Evolutionary conservation across 23 red algal genomes (phyloP).

Genomic region (Gracilaria gracilis): DNA sequence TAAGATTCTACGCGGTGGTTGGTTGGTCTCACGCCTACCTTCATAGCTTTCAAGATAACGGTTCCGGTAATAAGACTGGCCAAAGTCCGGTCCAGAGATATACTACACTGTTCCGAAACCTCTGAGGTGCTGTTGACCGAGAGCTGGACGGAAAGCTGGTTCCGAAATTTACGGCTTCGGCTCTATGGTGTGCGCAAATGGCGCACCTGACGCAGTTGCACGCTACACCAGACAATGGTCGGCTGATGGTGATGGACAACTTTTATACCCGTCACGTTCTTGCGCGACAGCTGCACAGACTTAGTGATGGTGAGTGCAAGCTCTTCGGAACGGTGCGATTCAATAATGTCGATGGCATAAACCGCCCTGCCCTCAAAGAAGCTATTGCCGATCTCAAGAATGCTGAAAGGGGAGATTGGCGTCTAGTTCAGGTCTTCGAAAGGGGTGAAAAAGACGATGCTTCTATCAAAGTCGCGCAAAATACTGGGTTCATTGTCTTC

Average conservation of each 20-base stretch:
- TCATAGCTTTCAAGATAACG: conserved; percentile 4
- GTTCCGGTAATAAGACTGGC: conserved; percentile 13
- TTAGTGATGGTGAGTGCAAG: not conserved
- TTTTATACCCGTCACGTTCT: not conserved
- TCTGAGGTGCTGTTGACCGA: not conserved
- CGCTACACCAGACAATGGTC: not conserved
- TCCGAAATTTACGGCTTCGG: not conserved
- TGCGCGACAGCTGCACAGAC: not conserved
- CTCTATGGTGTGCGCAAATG: conserved; percentile 4
- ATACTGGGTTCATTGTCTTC: not conserved
- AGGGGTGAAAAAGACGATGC: not conserved
- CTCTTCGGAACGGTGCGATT: not conserved
- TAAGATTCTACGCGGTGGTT: not conserved
- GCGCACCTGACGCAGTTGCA: not conserved
- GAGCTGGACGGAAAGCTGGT: not conserved
- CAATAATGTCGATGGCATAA: not conserved
- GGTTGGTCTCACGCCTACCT: not conserved
- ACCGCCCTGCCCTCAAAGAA: not conserved
- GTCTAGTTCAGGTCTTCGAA: not conserved
- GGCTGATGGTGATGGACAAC: conserved; percentile 13
- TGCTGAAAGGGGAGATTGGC: not conserved
- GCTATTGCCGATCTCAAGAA: not conserved
- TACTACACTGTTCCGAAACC: not conserved
- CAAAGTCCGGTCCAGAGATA: not conserved
- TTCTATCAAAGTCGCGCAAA: not conserved